Conservation (phyloP, 768 basidiomycete genomes). For the Auriscalpium microsporum region DNA sequence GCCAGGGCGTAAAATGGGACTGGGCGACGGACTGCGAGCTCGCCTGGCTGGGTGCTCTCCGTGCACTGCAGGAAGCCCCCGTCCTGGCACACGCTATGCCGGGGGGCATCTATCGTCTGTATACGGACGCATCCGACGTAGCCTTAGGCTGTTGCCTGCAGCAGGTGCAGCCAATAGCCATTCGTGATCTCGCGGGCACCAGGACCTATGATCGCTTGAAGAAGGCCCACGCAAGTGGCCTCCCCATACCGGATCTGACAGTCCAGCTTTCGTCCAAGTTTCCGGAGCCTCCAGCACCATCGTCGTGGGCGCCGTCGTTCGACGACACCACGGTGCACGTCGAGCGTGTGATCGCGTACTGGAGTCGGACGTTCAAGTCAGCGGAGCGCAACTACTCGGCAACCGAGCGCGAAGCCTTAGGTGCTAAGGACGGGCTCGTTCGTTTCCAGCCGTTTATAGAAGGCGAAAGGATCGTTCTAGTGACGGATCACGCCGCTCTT, state of each 20-base stretch:
- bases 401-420: slow-evolving; percentile 20
- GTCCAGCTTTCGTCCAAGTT: slow-evolving; percentile 2
- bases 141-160: slow-evolving; percentile 17
- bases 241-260: slow-evolving; percentile 10
- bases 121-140: slow-evolving; percentile 24
- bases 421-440: slow-evolving; percentile 17
- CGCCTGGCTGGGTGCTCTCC: slow-evolving; percentile 23
- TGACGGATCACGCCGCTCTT: slow-evolving; percentile 22
- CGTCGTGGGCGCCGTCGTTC: slow-evolving; percentile 14
- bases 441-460: slow-evolving; percentile 20
- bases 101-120: slow-evolving; percentile 26
- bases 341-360: slow-evolving; percentile 21
- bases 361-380: slow-evolving; percentile 17
- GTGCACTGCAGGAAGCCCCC: slow-evolving; percentile 23
- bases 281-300: too few species aligned
- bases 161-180: slow-evolving; percentile 18
- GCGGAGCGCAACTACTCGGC: slow-evolving; percentile 20
- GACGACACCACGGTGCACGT: slow-evolving; percentile 17
- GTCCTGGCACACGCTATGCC: slow-evolving; percentile 24
- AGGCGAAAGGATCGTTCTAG: slow-evolving; percentile 12
- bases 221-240: slow-evolving; percentile 6
- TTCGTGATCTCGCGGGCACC: slow-evolving; percentile 19
- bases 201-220: slow-evolving; percentile 13
- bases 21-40: slow-evolving; percentile 19
- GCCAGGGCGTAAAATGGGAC: slow-evolving; percentile 18